Percentiles rank a stretch among this genome's conserved stretches.
Evolutionary conservation across 2,329 filamentous ascomycete species (phyloP).

Genomic region (Metarhizium guizhouense): DNA sequence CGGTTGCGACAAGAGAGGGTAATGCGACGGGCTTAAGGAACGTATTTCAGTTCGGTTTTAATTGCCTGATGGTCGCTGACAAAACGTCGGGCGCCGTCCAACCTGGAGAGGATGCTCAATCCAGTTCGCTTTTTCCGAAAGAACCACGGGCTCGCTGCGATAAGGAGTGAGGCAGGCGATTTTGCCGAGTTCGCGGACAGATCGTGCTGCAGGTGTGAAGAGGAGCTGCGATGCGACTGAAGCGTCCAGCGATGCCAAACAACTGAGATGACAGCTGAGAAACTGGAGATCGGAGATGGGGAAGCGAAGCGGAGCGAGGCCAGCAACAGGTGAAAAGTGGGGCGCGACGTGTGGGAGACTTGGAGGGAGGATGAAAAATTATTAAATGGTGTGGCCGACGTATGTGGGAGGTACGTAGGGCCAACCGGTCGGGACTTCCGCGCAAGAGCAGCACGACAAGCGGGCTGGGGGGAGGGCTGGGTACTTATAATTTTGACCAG

Average conservation of each 20-base stretch:
- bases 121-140: slow-evolving; percentile 9
- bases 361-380: slow-evolving; percentile 22
- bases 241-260: slow-evolving; percentile 13
- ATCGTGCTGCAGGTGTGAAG: slow-evolving; percentile 6
- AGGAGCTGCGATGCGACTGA: slow-evolving; percentile 7
- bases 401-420: slow-evolving; percentile 40
- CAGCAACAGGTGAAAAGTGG: slow-evolving; percentile 14
- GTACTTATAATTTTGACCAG: slow-evolving; percentile 48
- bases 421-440: slow-evolving; percentile 47
- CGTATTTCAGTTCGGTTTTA: slow-evolving; percentile 33
- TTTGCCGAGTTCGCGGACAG: slow-evolving; percentile 4
- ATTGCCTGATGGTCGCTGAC: slow-evolving; percentile 17
- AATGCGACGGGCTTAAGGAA: slow-evolving; percentile 25
- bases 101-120: slow-evolving; percentile 7
- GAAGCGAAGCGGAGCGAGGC: slow-evolving; percentile 13
- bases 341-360: slow-evolving; percentile 19
- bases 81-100: slow-evolving; percentile 17
- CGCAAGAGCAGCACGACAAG: slow-evolving; percentile 39
- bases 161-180: slow-evolving; percentile 4
- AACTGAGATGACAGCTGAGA: slow-evolving; percentile 10
- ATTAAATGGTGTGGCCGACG: slow-evolving; percentile 32
- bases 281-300: slow-evolving; percentile 3
- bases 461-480: slow-evolving; percentile 42
- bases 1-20: slow-evolving; percentile 19
- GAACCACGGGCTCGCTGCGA: slow-evolving; percentile 6